Evolutionary conservation across 148 eudicot species (phyloP).

Genomic region (Fagopyrum tataricum): DNA sequence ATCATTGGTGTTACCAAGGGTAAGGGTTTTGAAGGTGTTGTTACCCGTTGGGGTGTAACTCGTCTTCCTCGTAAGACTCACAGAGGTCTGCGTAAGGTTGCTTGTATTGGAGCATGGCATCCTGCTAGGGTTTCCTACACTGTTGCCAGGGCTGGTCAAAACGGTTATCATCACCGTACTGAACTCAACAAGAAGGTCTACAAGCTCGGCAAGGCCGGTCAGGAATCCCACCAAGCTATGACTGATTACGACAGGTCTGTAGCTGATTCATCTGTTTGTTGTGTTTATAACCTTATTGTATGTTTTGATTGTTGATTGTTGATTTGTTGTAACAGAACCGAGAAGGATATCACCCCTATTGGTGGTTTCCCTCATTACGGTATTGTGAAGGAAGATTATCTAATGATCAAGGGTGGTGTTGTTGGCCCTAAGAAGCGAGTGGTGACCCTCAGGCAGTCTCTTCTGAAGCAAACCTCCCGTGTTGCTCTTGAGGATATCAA

Average conservation of each 20-base stretch:
- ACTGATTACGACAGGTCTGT: constrained; percentile 75
- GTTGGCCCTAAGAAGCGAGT: constrained; percentile 91
- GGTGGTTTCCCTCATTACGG: constrained; percentile 98
- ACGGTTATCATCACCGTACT: constrained; percentile 79
- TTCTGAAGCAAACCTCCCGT: constrained; percentile 76
- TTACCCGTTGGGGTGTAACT: constrained; percentile 84
- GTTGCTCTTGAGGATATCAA: constrained; percentile 70
- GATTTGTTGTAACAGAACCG: constrained; percentile 44
- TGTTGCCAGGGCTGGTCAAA: constrained; percentile 82
- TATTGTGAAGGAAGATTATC: constrained; percentile 76
- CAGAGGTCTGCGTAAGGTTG: constrained; percentile 83
- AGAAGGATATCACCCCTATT: constrained; percentile 83
- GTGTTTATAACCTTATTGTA: not conserved
- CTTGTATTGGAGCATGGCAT: constrained; percentile 85
- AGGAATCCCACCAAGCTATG: constrained; percentile 46
- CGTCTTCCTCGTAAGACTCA: constrained; percentile 89
- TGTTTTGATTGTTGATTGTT: not conserved
- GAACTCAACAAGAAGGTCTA: constrained; percentile 79
- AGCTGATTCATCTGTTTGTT: not conserved
- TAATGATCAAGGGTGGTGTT: constrained; percentile 77
- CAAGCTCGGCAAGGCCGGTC: constrained; percentile 63
- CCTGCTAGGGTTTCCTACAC: constrained; percentile 87
- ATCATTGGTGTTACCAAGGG: constrained; percentile 85
- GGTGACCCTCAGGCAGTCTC: constrained; percentile 74
- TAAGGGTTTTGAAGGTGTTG: constrained; percentile 87